Evolutionary conservation across 2,329 filamentous ascomycete species (phyloP).

Genomic region (Juglanconis juglandina): DNA sequence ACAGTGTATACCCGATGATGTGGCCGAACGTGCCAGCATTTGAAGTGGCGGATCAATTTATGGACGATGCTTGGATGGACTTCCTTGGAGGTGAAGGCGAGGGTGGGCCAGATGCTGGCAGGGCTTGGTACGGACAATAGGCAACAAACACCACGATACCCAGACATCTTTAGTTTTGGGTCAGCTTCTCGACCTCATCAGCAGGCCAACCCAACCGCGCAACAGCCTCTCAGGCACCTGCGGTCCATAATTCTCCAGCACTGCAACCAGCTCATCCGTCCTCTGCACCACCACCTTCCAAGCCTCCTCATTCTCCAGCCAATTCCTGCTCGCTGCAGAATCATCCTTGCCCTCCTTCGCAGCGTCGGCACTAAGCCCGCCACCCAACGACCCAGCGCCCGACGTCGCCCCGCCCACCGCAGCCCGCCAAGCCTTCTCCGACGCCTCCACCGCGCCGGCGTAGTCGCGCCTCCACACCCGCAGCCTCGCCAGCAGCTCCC

Average conservation of each 20-base stretch:
- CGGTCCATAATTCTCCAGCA: conserved; percentile 75
- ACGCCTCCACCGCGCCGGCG: conserved; percentile 70
- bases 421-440: conserved; percentile 87
- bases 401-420: conserved; percentile 51
- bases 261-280: conserved; percentile 77
- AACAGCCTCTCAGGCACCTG: conserved; percentile 50
- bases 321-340: conserved; percentile 40
- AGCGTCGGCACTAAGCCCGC: conserved; percentile 26
- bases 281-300: conserved; percentile 73
- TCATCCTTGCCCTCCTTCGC: conserved; percentile 1
- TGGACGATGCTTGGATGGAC: conserved; percentile 38
- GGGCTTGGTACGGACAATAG: conserved; percentile 18
- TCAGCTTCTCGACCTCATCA: background rate
- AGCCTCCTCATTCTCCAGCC: conserved; percentile 56
- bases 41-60: conserved; percentile 35
- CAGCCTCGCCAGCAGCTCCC: conserved; percentile 69
- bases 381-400: conserved; percentile 41
- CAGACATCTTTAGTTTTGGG: background rate
- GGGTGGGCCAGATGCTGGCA: conserved; percentile 5
- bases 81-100: conserved; percentile 26
- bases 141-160: background rate
- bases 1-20: conserved; percentile 42
- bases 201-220: too few species aligned
- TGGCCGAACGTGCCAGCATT: conserved; percentile 39
- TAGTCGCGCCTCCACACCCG: conserved; percentile 72